These are phyloP conservation scores for Gaeumannomyces sp. DNA, from an alignment of 2,329 filamentous ascomycete genomes.

Conservation along the genomic window DNA sequence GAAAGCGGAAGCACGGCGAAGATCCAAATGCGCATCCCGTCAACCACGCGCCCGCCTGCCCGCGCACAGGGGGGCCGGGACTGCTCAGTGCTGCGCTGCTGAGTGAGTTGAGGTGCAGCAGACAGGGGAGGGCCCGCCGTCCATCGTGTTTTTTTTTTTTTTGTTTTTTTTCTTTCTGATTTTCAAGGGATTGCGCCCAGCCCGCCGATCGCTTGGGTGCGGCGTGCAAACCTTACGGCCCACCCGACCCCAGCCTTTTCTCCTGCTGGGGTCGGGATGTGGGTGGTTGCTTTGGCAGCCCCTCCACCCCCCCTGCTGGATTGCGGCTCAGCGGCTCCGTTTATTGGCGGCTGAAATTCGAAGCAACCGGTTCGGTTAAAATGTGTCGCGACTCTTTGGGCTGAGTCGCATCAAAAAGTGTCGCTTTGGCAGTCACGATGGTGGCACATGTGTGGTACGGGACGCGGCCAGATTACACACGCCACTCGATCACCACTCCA, in stretches of 20 bases:
- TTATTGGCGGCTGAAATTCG: neutral
- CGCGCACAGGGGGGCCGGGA: too few species aligned
- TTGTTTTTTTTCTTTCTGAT: too few species aligned
- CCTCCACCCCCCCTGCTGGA: neutral
- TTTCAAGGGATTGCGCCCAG: too few species aligned
- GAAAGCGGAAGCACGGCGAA: neutral
- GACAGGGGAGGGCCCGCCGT: neutral
- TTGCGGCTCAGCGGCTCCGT: conserved; percentile 1
- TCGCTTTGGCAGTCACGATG: neutral
- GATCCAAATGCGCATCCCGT: neutral
- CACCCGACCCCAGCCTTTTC: neutral
- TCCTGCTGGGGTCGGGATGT: too few species aligned
- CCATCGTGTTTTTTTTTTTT: too few species aligned
- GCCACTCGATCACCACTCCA: neutral
- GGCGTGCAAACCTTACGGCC: neutral
- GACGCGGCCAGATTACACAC: neutral
- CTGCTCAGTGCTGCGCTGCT: too few species aligned
- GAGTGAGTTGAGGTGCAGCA: neutral
- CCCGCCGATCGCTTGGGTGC: neutral
- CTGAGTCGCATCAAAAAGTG: neutral
- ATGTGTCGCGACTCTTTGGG: neutral
- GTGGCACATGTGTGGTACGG: neutral
- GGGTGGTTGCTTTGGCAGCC: too few species aligned
- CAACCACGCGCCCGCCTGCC: neutral
- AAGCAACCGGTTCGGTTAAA: neutral